phyloP scores from a whole-genome alignment of 371 early-diverging fungal genomes.

The Mortierella sp. region DNA sequence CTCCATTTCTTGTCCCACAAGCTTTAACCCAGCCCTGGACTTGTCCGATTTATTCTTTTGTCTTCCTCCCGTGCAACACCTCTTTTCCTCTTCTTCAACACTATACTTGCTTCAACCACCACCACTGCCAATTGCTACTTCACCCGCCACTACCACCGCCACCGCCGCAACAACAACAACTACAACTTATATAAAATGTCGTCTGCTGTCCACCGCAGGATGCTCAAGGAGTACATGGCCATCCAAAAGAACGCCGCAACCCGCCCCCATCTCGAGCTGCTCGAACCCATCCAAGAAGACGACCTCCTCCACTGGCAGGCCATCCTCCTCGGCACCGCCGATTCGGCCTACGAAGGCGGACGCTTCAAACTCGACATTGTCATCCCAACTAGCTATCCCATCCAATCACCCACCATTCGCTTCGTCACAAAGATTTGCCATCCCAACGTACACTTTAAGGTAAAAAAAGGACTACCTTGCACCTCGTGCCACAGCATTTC shows the following conservation, averaged over 20 bases:
- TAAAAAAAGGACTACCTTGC: conserved; percentile 27
- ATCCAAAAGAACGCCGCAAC: conserved; percentile 65
- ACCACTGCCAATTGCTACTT: too few relatives aligned
- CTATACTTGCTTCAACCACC: neutral
- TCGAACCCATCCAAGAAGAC: conserved; percentile 80
- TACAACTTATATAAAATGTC: conserved; percentile 28
- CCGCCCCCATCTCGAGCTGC: conserved; percentile 70
- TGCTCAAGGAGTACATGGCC: conserved; percentile 75
- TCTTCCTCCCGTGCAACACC: neutral
- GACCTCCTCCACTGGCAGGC: conserved; percentile 93
- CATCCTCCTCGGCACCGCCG: conserved; percentile 82
- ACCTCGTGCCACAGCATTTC: neutral
- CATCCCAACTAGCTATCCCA: conserved; percentile 77
- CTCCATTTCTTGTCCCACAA: neutral
- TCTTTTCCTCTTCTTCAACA: neutral
- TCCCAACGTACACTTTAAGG: conserved; percentile 85
- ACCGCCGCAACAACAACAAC: neutral
- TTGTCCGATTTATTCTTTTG: neutral
- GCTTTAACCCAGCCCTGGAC: neutral
- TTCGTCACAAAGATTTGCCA: conserved; percentile 88
- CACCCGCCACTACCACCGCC: neutral
- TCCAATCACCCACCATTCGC: conserved; percentile 77
- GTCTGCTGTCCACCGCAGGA: conserved; percentile 68
- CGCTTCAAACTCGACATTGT: conserved; percentile 69
- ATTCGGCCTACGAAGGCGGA: conserved; percentile 90